phyloP scores from a whole-genome alignment of 306 rosid genomes.

The Prunus davidiana region DNA sequence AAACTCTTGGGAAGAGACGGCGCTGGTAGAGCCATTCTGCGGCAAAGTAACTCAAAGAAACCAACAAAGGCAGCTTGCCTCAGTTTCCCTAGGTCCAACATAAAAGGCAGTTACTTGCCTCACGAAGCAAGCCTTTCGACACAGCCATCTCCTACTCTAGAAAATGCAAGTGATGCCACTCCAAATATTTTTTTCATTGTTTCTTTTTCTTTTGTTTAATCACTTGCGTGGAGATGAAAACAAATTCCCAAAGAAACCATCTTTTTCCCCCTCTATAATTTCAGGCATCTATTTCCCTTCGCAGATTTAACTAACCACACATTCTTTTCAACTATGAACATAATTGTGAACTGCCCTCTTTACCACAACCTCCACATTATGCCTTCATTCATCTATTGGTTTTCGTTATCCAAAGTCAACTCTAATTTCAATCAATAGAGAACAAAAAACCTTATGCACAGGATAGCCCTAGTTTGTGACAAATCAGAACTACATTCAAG shows the following conservation, averaged over 20 bases:
- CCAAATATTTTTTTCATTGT: not conserved
- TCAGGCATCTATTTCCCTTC: not conserved
- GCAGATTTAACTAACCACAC: not conserved
- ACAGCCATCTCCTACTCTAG: not conserved
- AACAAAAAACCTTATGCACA: not conserved
- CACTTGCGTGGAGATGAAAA: not conserved
- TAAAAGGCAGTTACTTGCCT: not conserved
- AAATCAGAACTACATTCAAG: not conserved
- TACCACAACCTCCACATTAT: not conserved
- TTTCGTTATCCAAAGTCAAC: not conserved
- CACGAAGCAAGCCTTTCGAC: not conserved
- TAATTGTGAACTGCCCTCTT: not conserved
- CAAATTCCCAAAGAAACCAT: not conserved
- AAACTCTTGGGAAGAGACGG: not conserved
- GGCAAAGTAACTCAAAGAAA: not conserved
- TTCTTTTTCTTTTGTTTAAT: not conserved
- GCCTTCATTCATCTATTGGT: not conserved
- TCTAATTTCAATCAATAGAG: not conserved
- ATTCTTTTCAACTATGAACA: not conserved
- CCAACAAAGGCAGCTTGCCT: not conserved
- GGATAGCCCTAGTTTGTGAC: not conserved
- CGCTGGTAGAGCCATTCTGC: not conserved
- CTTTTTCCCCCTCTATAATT: not conserved
- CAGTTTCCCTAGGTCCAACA: not conserved
- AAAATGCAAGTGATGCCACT: not conserved